A percentile compares a stretch with the other conserved stretches of the same genome.
phyloP scores from a whole-genome alignment of 306 rosid species.

The Prunus mira region DNA sequence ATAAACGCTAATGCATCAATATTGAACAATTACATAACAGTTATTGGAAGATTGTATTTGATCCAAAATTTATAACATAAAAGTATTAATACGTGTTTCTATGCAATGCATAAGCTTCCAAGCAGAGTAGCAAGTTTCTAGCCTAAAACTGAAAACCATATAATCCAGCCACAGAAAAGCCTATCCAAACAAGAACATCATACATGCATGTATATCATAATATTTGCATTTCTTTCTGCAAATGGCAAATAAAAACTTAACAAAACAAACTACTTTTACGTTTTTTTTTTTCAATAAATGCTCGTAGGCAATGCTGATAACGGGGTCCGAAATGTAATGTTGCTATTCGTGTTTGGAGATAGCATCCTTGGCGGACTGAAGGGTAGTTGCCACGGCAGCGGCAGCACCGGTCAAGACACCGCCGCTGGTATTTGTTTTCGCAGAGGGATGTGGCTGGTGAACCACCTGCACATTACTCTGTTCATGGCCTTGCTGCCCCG shows the following conservation, averaged over 20 bases:
- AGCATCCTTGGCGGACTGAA: conserved; percentile 62
- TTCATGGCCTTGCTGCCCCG: conserved; percentile 44
- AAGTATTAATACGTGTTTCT: no score
- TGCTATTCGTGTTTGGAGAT: conserved; percentile 29
- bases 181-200: background rate
- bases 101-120: no score
- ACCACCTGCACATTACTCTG: conserved; percentile 46
- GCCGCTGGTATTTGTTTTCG: conserved; percentile 33
- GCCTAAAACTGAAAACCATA: no score
- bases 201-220: background rate
- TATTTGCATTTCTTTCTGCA: background rate
- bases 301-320: background rate
- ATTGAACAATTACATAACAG: no score
- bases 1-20: no score
- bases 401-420: conserved; percentile 56
- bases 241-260: background rate
- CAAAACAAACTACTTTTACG: background rate
- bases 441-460: conserved; percentile 42
- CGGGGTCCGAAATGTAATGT: background rate
- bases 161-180: no score
- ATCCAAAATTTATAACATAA: no score
- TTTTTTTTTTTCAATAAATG: background rate
- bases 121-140: no score
- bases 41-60: no score
- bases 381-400: conserved; percentile 42